These are phyloP conservation scores for Chaetomium fimeti DNA, from an alignment of 495 filamentous ascomycete genomes.

Conservation along the genomic window DNA sequence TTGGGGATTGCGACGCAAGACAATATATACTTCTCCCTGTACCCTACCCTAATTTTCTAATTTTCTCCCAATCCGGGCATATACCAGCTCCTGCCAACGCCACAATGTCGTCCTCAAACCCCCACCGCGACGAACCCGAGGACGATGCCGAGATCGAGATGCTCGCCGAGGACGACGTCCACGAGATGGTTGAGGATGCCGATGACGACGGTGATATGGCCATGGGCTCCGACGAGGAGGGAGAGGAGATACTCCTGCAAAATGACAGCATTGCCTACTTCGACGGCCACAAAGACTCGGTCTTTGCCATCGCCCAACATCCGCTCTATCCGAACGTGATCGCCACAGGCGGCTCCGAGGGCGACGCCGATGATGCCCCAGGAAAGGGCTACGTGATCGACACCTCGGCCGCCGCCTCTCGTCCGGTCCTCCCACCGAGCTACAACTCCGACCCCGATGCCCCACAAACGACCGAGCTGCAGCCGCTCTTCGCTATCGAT, in stretches of 20 bases:
- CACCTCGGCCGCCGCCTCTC: constrained; percentile 61
- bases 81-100: not conserved
- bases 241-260: constrained; percentile 72
- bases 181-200: constrained; percentile 61
- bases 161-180: constrained; percentile 62
- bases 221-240: constrained; percentile 66
- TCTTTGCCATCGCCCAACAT: constrained; percentile 93
- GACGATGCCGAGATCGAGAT: constrained; percentile 55
- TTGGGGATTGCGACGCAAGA: not conserved
- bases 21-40: not conserved
- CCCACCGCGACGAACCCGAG: constrained; percentile 32
- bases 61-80: not conserved
- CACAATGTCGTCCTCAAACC: constrained; percentile 30
- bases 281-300: constrained; percentile 79
- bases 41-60: not conserved
- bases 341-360: constrained; percentile 82
- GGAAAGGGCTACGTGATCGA: constrained; percentile 73
- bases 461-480: constrained; percentile 51
- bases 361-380: constrained; percentile 63
- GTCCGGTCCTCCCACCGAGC: constrained; percentile 66
- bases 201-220: constrained; percentile 66
- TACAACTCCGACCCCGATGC: constrained; percentile 63
- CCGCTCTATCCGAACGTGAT: constrained; percentile 73
- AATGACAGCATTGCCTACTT: constrained; percentile 94
- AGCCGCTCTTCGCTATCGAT: constrained; percentile 65